These are phyloP conservation scores for Boeremia exigua DNA, from an alignment of 2,329 filamentous ascomycete genomes.

Conservation along the genomic window DNA sequence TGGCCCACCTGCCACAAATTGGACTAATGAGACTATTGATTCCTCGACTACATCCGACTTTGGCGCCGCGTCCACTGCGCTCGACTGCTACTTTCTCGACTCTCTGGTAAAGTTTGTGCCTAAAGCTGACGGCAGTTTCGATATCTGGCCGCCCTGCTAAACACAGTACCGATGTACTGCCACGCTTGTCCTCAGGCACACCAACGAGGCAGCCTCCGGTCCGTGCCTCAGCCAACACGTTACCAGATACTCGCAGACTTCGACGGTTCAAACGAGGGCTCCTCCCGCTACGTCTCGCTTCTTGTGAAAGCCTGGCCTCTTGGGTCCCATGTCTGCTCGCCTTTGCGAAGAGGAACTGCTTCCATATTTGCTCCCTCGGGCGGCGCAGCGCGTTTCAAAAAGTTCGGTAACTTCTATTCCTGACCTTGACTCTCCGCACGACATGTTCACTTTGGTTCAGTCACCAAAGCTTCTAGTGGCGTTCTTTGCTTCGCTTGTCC, in stretches of 20 bases:
- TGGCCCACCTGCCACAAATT: background rate
- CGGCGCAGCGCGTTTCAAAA: slow-evolving; percentile 11
- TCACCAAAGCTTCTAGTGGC: background rate
- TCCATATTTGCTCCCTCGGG: background rate
- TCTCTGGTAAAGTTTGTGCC: slow-evolving; percentile 14
- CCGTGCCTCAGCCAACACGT: slow-evolving; percentile 11
- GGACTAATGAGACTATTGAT: slow-evolving; percentile 11
- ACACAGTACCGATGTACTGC: slow-evolving; percentile 1
- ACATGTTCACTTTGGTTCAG: background rate
- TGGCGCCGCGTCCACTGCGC: slow-evolving; percentile 4
- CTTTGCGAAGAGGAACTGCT: slow-evolving; percentile 6
- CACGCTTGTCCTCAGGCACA: slow-evolving; percentile 11
- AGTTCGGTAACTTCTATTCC: slow-evolving; percentile 10
- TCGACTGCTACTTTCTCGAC: slow-evolving; percentile 6
- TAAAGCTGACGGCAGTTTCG: slow-evolving; percentile 16
- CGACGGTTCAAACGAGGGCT: background rate
- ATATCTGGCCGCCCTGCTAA: slow-evolving; percentile 14
- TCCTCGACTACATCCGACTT: slow-evolving; percentile 6
- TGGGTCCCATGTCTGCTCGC: background rate
- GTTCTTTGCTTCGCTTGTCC: background rate
- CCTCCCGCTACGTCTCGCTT: background rate
- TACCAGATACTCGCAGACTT: background rate
- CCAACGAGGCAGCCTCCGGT: slow-evolving; percentile 7
- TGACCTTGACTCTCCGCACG: background rate
- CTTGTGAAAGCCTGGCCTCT: background rate